These are phyloP conservation scores for Geranium brycei DNA, from an alignment of 345 rosid genomes.

Conservation along the genomic window DNA sequence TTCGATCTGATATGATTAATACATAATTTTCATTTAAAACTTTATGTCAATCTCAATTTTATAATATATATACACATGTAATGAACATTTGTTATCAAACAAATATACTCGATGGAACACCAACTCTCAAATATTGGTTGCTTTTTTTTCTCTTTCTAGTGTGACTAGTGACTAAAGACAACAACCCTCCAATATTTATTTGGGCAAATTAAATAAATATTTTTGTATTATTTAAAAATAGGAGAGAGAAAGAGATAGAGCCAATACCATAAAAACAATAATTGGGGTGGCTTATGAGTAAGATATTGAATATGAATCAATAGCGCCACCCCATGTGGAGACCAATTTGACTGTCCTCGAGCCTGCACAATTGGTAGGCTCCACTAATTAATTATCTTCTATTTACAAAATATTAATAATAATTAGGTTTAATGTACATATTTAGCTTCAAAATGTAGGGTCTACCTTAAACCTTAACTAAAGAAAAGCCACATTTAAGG, in stretches of 20 bases:
- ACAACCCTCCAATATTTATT: background rate
- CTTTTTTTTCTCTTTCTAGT: background rate
- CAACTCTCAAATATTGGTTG: background rate
- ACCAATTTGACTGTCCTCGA: conserved; percentile 26
- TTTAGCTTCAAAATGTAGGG: background rate
- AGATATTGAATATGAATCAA: conserved; percentile 8
- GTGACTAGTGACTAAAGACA: background rate
- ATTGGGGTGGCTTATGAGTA: too few relatives aligned
- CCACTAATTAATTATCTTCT: background rate
- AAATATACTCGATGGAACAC: background rate
- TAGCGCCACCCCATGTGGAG: conserved; percentile 30
- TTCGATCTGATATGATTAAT: too few relatives aligned
- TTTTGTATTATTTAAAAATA: too few relatives aligned
- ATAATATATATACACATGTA: too few relatives aligned
- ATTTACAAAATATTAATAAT: too few relatives aligned
- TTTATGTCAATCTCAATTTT: too few relatives aligned
- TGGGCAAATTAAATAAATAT: too few relatives aligned
- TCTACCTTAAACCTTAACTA: background rate
- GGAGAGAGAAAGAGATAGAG: too few relatives aligned
- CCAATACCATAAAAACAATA: too few relatives aligned
- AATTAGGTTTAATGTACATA: too few relatives aligned
- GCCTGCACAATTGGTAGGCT: background rate
- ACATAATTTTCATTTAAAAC: too few relatives aligned
- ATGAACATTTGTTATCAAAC: too few relatives aligned
- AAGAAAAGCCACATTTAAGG: background rate